Percentiles rank a stretch among this genome's conserved stretches.
Evolutionary conservation across 257 asterid species (phyloP).

Genomic region (Salvia splendens): DNA sequence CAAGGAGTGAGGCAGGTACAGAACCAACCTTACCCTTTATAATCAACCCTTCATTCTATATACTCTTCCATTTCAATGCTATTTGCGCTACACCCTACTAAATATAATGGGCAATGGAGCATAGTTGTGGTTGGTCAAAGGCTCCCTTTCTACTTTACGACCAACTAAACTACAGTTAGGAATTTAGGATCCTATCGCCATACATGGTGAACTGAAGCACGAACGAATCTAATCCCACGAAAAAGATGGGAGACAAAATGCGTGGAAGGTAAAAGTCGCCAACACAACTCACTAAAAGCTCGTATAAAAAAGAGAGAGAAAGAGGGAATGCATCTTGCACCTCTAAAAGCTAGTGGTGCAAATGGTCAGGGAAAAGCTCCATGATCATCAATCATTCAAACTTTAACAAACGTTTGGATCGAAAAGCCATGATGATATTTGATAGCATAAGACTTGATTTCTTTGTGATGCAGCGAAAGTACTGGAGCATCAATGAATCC

Average conservation of each 20-base stretch:
- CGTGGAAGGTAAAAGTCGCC: slow-evolving; percentile 8
- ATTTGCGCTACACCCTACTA: background rate
- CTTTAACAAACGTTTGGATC: too few species aligned
- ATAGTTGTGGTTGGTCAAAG: background rate
- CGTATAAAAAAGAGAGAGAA: background rate
- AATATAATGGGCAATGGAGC: background rate
- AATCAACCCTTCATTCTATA: background rate
- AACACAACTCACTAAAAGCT: slow-evolving; percentile 6
- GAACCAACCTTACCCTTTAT: background rate
- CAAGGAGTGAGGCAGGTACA: background rate
- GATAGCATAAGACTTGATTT: background rate
- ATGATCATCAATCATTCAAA: background rate
- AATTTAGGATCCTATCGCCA: background rate
- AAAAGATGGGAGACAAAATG: slow-evolving; percentile 8
- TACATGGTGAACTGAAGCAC: background rate
- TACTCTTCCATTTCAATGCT: background rate
- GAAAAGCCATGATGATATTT: background rate
- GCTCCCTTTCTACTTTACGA: background rate
- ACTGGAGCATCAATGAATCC: slow-evolving; percentile 96
- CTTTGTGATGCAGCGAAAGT: slow-evolving; percentile 42
- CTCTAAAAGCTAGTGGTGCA: background rate
- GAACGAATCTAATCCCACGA: background rate
- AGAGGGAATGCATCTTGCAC: background rate
- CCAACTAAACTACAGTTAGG: background rate
- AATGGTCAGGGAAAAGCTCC: background rate